Evolutionary conservation across 2,329 filamentous ascomycete species (phyloP), one percentile per base, ranked within the genome.

Genomic region (Diaporthe amygdali): DNA sequence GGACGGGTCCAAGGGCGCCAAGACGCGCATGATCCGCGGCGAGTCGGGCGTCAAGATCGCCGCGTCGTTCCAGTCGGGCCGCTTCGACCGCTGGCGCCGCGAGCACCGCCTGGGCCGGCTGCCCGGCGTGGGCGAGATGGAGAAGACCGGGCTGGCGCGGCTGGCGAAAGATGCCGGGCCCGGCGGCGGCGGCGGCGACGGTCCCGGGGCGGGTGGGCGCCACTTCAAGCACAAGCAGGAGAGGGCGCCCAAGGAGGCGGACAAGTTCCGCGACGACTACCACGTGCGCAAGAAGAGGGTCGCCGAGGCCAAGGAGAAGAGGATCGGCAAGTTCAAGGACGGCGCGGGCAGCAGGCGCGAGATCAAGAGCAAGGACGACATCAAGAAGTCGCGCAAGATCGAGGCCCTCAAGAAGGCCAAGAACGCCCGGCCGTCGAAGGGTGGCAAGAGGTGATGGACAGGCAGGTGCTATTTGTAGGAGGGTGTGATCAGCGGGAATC

Each of bases 1-100:
- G 76, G 97, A 99, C 83, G 96, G 96, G 47, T 97, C 86, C 76
- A 92, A 91, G 78, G 88, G 89, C 59, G 81, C 84, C 72, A 89
- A 88, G 78, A 64, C 63, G 49, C 71, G 71, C 71, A 92, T 98
- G 84, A 92, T 98, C 70, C 89, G 90, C 74, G 95, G 96, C 77
- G 96, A 99, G 84, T 94, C 91, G 78, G 96, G 96, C 68, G 94
- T 96, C 85, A 98, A 98, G 86, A 98, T 99, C 77, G 94, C 96
- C 1, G 95, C 96, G 55, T 93, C 89, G 72, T 98, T 99, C 89
- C 92, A 96, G 79, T 95, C 92, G 81, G 96, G 97, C 44, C 92
- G 96, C 55, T 99, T 97, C 84, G 95, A 98, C 79, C 90, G 89
- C 75, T 99, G 96, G 97, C 93, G 92, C 81, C 94, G 93, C 79